Evolutionary conservation across 768 basidiomycete species (phyloP), one percentile per base, ranked within the genome.

Genomic region (Panellus pusillus): DNA sequence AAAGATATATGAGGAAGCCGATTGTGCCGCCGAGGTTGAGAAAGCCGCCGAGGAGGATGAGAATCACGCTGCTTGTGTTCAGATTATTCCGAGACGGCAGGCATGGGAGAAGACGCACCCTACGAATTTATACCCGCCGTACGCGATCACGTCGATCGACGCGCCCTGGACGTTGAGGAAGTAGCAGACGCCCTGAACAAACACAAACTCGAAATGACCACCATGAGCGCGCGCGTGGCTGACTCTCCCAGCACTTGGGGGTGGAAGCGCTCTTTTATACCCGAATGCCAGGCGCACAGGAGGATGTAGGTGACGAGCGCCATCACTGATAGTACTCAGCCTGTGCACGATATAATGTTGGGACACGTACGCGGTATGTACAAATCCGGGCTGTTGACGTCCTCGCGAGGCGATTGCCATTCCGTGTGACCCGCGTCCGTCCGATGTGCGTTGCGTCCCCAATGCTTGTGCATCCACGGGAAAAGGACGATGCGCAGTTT

Each of bases 81-180:
- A 24, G 24, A 24, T 24, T 24, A 24, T 24, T 3, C 24, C 24
- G 6, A 17, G 35, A 27, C 12, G 18, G 15, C 52, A 24, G 14
- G n/a, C 18, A n/a, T 37, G 3, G 20, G 11, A n/a, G 38, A 43
- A 32, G 17, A 32, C 27, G 37, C 59, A 93, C 93, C 93, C 96
- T 27, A 98, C 91, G 63, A 99, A 98, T 66, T 99, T 98, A 74
- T 98, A 98, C 0, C 97, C 96, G 5, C 88, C 90, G 66, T 98
- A 98, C 0, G 95, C 91, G 28, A 97, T 72, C 44, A 98, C 71
- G 65, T 97, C 93, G 5, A 89, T 78, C 19, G 91, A 80, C 6
- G 78, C 72, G 3, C 86, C 86, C 55, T 87, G 81, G 2, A 98
- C 92, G 55, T 92, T 93, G 44, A 98, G 81, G 45, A 98, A 74